Conservation (phyloP, 1,284 basidiomycete genomes). For the Cutaneotrichosporon sp. region DNA sequence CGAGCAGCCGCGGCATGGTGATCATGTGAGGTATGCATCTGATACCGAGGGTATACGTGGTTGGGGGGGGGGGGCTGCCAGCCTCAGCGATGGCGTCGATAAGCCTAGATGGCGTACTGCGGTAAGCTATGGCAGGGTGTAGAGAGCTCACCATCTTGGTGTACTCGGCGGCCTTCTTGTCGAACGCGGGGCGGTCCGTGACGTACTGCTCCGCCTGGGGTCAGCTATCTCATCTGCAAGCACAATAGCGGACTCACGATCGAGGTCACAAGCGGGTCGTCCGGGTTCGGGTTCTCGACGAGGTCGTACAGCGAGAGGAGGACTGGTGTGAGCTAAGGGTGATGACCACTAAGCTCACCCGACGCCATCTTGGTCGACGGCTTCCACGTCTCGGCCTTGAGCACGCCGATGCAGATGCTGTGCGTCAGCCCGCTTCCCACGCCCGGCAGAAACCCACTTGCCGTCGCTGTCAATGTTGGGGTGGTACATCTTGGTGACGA, state of each 20-base stretch:
- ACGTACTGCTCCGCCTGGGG: constrained; percentile 51
- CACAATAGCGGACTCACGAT: constrained; percentile 52
- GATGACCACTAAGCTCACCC: constrained; percentile 57
- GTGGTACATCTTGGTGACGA: constrained; percentile 78
- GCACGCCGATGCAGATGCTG: constrained; percentile 59
- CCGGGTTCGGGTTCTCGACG: constrained; percentile 80
- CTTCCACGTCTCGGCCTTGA: constrained; percentile 69
- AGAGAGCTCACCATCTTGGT: constrained; percentile 36
- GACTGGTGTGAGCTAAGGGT: constrained; percentile 57
- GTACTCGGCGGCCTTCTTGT: constrained; percentile 49
- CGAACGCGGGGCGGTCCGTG: constrained; percentile 41
- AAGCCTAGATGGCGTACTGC: constrained; percentile 4
- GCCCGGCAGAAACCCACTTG: constrained; percentile 62
- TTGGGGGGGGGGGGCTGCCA: too few relatives aligned
- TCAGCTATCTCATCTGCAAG: constrained; percentile 4
- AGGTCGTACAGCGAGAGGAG: constrained; percentile 78
- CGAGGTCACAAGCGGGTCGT: constrained; percentile 73
- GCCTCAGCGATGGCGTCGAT: not conserved
- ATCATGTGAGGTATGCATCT: not conserved
- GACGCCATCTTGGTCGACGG: constrained; percentile 75
- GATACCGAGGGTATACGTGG: not conserved
- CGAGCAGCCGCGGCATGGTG: too few relatives aligned
- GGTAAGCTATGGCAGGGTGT: not conserved
- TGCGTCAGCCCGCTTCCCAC: constrained; percentile 10
- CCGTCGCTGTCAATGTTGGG: constrained; percentile 69